Evolutionary conservation across 176 grass and related monocot genomes (phyloP).

Genomic region (Pharus latifolius): DNA sequence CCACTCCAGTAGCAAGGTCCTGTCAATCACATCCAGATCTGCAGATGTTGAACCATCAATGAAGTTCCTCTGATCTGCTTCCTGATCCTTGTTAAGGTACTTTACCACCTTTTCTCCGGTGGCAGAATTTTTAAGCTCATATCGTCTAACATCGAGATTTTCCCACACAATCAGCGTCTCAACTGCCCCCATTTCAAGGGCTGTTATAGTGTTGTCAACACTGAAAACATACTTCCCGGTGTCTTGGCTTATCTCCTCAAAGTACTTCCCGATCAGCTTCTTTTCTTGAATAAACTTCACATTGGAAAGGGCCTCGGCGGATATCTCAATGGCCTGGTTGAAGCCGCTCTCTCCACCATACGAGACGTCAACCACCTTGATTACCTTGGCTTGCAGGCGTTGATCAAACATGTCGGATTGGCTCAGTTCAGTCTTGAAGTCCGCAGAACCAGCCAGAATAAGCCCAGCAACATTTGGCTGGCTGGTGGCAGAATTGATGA

Average conservation of each 20-base stretch:
- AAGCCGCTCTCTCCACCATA: constrained; percentile 57
- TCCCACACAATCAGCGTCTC: constrained; percentile 58
- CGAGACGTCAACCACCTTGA: constrained; percentile 47
- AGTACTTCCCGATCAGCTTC: constrained; percentile 58
- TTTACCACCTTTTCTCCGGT: constrained; percentile 37
- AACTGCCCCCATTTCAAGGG: constrained; percentile 44
- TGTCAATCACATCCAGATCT: constrained; percentile 38
- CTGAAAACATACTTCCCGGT: constrained; percentile 50
- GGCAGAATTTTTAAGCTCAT: constrained; percentile 38
- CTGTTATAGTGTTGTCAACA: constrained; percentile 43
- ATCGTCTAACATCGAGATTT: constrained; percentile 42
- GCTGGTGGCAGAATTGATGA: constrained; percentile 46
- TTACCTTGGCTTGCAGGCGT: constrained; percentile 37
- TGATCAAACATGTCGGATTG: constrained; percentile 68
- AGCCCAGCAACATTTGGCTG: constrained; percentile 50
- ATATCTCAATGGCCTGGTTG: constrained; percentile 64
- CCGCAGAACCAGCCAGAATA: constrained; percentile 55
- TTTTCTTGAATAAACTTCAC: constrained; percentile 70
- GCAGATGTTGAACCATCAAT: background rate
- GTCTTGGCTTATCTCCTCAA: constrained; percentile 61
- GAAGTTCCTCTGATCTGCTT: constrained; percentile 42
- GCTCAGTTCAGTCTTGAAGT: constrained; percentile 48
- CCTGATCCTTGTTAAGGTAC: constrained; percentile 25
- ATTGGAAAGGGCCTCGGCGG: constrained; percentile 31
- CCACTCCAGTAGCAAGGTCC: constrained; percentile 39